Evolutionary conservation across 208 protist species (phyloP).

Genomic region (Acanthamoeba culbertsoni): DNA sequence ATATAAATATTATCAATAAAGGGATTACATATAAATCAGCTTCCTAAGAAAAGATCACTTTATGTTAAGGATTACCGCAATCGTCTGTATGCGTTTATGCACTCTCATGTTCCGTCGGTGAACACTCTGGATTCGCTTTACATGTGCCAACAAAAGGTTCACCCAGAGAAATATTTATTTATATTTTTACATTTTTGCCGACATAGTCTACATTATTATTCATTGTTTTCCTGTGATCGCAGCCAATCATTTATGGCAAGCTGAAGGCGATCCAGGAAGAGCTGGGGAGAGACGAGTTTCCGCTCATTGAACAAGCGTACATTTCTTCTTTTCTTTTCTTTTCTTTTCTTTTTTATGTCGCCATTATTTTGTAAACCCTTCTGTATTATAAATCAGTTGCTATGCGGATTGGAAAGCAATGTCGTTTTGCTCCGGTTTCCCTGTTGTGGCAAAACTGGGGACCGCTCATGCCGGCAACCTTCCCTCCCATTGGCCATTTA

Average conservation of each 20-base stretch:
- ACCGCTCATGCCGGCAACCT: not conserved
- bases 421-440: not conserved
- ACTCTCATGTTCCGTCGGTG: not conserved
- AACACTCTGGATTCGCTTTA: not conserved
- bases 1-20: not conserved
- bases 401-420: conserved; percentile 17
- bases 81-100: not conserved
- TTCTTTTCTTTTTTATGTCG: too few species aligned
- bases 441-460: not conserved
- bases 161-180: too few species aligned
- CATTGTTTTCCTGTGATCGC: too few species aligned
- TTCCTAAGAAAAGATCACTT: too few species aligned
- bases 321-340: too few species aligned
- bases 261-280: not conserved
- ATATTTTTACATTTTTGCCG: too few species aligned
- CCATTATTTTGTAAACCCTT: too few species aligned
- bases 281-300: not conserved
- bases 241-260: conserved; percentile 15
- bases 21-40: not conserved
- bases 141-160: not conserved
- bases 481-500: not conserved
- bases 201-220: too few species aligned
- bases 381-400: too few species aligned
- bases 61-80: not conserved
- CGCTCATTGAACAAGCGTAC: conserved; percentile 1